Conservation (phyloP, 2,329 filamentous ascomycete species). For the Neofusicoccum umdonicola region DNA sequence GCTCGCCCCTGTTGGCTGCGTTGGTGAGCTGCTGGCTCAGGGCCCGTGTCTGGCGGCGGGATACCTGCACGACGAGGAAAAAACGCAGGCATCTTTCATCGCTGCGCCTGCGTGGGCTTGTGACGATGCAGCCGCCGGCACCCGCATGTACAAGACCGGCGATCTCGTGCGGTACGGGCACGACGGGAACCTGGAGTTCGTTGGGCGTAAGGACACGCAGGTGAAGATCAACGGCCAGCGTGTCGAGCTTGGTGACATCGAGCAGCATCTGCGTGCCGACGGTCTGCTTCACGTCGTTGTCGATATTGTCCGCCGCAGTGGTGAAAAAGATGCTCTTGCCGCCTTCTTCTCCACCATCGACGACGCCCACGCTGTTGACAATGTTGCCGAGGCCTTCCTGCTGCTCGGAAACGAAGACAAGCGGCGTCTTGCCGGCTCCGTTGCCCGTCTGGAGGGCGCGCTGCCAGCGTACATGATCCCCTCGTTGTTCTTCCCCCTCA, state of each 20-base stretch:
- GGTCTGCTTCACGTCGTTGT: slow-evolving; percentile 23
- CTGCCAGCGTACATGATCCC: slow-evolving; percentile 42
- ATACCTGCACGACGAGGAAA: slow-evolving; percentile 32
- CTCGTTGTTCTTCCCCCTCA: slow-evolving; percentile 36
- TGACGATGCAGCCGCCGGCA: not conserved
- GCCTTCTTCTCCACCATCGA: too few relatives aligned
- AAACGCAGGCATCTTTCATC: slow-evolving; percentile 32
- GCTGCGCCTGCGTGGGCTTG: slow-evolving; percentile 16
- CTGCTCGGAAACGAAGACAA: too few relatives aligned
- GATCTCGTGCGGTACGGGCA: slow-evolving; percentile 27
- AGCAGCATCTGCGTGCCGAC: slow-evolving; percentile 25
- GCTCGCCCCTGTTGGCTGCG: slow-evolving; percentile 33
- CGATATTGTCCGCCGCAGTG: slow-evolving; percentile 30
- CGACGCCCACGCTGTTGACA: too few relatives aligned
- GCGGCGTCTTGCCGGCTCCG: not conserved
- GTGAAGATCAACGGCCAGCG: not conserved
- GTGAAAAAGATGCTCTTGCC: slow-evolving; percentile 22
- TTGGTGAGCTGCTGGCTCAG: slow-evolving; percentile 36
- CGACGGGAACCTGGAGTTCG: slow-evolving; percentile 33
- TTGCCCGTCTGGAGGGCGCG: slow-evolving; percentile 2
- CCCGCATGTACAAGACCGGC: not conserved
- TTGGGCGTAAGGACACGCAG: slow-evolving; percentile 31
- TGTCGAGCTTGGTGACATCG: not conserved
- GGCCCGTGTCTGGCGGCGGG: slow-evolving; percentile 34
- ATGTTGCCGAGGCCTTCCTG: not conserved